Evolutionary conservation across 2,329 filamentous ascomycete genomes (phyloP).

Genomic region (Fonsecaea monophora): DNA sequence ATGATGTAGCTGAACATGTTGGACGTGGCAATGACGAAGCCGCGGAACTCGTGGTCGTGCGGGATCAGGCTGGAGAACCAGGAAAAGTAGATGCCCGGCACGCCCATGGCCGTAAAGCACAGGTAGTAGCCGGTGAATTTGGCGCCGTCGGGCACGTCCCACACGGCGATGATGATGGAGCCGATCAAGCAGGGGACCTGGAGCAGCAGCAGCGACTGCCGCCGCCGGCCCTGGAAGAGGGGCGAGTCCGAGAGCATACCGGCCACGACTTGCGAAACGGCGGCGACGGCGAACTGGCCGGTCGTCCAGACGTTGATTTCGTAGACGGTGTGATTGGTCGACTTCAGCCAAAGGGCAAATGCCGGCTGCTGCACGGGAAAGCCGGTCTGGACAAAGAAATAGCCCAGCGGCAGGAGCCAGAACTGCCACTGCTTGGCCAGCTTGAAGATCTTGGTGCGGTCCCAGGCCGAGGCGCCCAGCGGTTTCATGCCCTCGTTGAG

Average conservation of each 20-base stretch:
- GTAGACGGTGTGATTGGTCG: conserved; percentile 47
- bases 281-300: conserved; percentile 52
- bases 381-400: conserved; percentile 50
- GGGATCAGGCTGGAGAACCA: conserved; percentile 32
- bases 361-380: conserved; percentile 51
- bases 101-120: conserved; percentile 17
- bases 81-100: conserved; percentile 29
- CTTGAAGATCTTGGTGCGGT: conserved; percentile 45
- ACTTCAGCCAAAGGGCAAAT: conserved; percentile 52
- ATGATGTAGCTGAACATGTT: conserved; percentile 33
- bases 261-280: conserved; percentile 42
- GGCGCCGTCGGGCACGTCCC: conserved; percentile 41
- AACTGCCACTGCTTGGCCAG: conserved; percentile 54
- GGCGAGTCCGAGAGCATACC: conserved; percentile 33
- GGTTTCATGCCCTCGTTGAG: conserved; percentile 49
- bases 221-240: conserved; percentile 25
- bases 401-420: conserved; percentile 52
- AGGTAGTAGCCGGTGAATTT: conserved; percentile 29
- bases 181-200: conserved; percentile 47
- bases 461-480: conserved; percentile 47
- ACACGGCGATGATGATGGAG: conserved; percentile 41
- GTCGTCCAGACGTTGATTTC: conserved; percentile 58
- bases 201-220: conserved; percentile 41
- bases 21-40: conserved; percentile 28
- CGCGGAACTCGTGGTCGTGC: conserved; percentile 32